Percentiles rank a stretch among this genome's conserved stretches.
Evolutionary conservation across 257 asterid species (phyloP).

Genomic region (Ilex asprella): DNA sequence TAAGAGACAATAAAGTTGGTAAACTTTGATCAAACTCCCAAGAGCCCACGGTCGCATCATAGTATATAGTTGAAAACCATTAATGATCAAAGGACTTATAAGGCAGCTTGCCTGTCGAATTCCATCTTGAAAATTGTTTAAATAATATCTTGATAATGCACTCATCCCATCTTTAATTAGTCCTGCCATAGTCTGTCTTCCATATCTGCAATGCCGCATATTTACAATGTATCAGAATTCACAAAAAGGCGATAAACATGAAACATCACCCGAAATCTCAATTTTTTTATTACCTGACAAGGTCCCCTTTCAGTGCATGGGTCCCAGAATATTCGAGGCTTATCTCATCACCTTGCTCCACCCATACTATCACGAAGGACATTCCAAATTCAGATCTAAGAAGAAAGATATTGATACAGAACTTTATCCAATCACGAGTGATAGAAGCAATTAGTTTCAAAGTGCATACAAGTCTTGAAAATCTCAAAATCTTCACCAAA

Average conservation of each 20-base stretch:
- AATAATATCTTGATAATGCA: constrained; percentile 85
- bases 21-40: neutral
- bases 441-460: constrained; percentile 6
- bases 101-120: constrained; percentile 62
- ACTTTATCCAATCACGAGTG: constrained; percentile 6
- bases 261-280: neutral
- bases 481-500: constrained; percentile 67
- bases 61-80: neutral
- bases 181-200: constrained; percentile 89
- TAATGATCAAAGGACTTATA: neutral
- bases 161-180: constrained; percentile 85
- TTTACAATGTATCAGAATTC: neutral
- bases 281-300: constrained; percentile 68
- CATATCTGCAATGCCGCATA: constrained; percentile 47
- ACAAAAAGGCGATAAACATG: neutral
- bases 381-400: constrained; percentile 18
- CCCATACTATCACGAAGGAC: constrained; percentile 66
- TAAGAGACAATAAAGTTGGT: constrained; percentile 7
- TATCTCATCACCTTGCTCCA: constrained; percentile 92
- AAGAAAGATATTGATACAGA: constrained; percentile 1
- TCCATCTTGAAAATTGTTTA: constrained; percentile 93
- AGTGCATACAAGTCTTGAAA: constrained; percentile 59
- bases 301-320: constrained; percentile 87
- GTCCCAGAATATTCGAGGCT: constrained; percentile 97
- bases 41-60: no score